Percentiles rank a stretch among this genome's conserved stretches.
Evolutionary conservation across 345 rosid genomes (phyloP).

Genomic region (Murraya koenigii): DNA sequence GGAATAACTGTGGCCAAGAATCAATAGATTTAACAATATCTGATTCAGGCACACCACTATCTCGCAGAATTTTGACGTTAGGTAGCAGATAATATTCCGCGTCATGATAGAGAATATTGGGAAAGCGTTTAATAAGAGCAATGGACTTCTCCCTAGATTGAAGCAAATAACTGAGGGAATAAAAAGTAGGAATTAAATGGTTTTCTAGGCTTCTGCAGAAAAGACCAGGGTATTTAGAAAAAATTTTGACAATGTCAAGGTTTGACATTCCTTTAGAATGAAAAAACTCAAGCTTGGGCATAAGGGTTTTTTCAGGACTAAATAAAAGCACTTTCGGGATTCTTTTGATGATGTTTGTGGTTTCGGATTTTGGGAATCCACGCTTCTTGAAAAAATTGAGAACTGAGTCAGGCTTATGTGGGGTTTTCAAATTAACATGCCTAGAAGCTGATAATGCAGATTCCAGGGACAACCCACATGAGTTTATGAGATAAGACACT

Average conservation of each 20-base stretch:
- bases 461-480: conserved; percentile 21
- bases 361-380: conserved; percentile 30
- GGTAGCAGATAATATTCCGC: not conserved
- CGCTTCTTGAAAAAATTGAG: conserved; percentile 14
- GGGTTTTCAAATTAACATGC: not conserved
- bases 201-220: conserved; percentile 11
- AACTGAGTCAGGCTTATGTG: conserved; percentile 11
- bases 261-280: conserved; percentile 12
- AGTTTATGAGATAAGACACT: conserved; percentile 18
- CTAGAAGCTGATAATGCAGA: conserved; percentile 13
- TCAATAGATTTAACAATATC: not conserved
- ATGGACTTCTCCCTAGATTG: not conserved
- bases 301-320: not conserved
- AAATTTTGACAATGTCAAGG: not conserved
- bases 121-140: not conserved
- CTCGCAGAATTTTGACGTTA: not conserved
- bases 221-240: not conserved
- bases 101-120: not conserved
- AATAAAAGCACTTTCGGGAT: conserved; percentile 5
- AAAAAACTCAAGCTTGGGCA: conserved; percentile 14
- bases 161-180: conserved; percentile 3
- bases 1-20: not conserved
- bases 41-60: conserved; percentile 17
- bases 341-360: conserved; percentile 9
- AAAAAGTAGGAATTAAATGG: conserved; percentile 12